Base-by-base conservation (phyloP, 768 basidiomycete species). In the Suillus clintonianus region DNA sequence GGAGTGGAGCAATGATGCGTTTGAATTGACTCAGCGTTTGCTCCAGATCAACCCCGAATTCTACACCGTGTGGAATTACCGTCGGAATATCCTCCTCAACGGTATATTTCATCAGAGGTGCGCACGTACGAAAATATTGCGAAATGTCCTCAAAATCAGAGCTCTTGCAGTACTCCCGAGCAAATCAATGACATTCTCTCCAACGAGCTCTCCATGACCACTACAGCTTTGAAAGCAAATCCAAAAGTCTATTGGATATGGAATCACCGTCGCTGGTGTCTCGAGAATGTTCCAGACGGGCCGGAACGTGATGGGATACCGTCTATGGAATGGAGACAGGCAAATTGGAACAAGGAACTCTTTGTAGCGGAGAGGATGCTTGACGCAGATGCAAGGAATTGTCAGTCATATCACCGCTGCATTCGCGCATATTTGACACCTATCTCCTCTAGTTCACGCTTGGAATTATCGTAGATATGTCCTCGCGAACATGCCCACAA, bases 231-330 rank as follows among this genome's bases (percentile, higher is more conserved):
- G 50, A 90, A 92, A 70, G 80, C 84, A 10, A 87, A 96, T 71
- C 97, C 97, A 15, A 99, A 99, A 73, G 89, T 97, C 22, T 99
- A 99, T 74, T 95, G 93, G 90, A 95, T 99, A 69, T 99, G 97
- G 97, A 98, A 95, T 72, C 95, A 99, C 70, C 87, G 97, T 43
- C 82, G 89, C 69, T 99, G 97, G 97, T 96, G 96, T 71, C 85
- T 99, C 2, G 90, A 91, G 73, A 86, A 90, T 60, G 85, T 97
- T 13, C 96, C 97, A 0, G 80, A 83, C 59, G 91, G 89, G 1
- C 93, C 94, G 0, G 80, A 78, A 34, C 69, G 74, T 2, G 78
- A 79, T 55, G 77, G 74, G 0, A 76, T 74, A 2, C 81, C 86
- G 60, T 70, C 75, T 11, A 68, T 83, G 56, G 84, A 81, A n/a